phyloP scores from a whole-genome alignment of 306 rosid species.

The Fragaria iinumae region DNA sequence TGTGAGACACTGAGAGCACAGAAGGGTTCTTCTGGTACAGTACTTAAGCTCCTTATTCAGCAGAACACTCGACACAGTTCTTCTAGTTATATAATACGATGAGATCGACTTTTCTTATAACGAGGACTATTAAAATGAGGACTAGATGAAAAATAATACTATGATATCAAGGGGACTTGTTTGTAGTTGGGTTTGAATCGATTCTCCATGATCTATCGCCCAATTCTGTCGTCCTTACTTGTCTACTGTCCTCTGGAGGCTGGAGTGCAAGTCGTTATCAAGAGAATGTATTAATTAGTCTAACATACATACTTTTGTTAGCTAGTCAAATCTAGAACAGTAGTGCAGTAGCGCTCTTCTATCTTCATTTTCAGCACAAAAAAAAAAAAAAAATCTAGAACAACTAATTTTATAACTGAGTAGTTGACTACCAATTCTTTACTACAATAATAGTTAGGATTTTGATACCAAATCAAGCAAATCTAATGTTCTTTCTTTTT shows the following conservation, averaged over 20 bases:
- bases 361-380: too few relatives aligned
- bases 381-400: not conserved
- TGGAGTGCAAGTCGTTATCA: not conserved
- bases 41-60: not conserved
- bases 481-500: not conserved
- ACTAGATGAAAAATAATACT: too few relatives aligned
- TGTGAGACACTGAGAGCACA: not conserved
- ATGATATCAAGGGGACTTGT: not conserved
- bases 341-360: too few relatives aligned
- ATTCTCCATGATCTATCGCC: not conserved
- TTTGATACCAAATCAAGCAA: not conserved
- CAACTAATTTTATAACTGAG: not conserved
- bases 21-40: not conserved
- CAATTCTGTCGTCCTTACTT: not conserved
- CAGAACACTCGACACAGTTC: not conserved
- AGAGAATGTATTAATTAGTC: not conserved
- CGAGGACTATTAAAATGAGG: too few relatives aligned
- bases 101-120: too few relatives aligned
- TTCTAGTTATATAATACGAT: too few relatives aligned
- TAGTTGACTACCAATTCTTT: not conserved
- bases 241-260: not conserved
- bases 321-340: not conserved
- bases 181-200: not conserved
- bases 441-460: not conserved
- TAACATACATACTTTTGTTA: not conserved